Evolutionary conservation across 2,329 filamentous ascomycete species (phyloP), one percentile per base, ranked within the genome.

Genomic region (Diaporthe amygdali): DNA sequence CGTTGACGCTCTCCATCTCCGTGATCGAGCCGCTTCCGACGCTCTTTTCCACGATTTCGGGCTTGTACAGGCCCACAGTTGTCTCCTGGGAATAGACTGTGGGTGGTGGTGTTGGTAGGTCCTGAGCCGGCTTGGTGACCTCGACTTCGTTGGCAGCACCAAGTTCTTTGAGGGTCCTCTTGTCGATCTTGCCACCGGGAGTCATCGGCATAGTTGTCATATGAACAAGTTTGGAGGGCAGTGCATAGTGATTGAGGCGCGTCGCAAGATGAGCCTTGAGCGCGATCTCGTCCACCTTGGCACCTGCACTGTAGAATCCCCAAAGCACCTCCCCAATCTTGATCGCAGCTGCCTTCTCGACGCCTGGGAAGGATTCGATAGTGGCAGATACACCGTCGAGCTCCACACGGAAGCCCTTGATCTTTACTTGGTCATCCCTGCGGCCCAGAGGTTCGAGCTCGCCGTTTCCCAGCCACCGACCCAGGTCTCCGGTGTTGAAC

Each of bases 391-490:
- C 84, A 44, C 88, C 87, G 69, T 90, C 88, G 12, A 91, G 84
- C 77, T 91, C 88, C 55, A 91, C 86, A 30, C 89, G 86, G 76
- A 90, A 90, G 9, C 89, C 88, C 83, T 89, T 89, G 76, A 91
- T 84, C 78, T 91, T 91, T 71, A 91, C 86, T 76, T 91, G 89
- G 72, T 90, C 88, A 74, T 91, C 89, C n/a, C 82, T 82, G 44
- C 89, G 84, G 4, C 89, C 88, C 41, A 89, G 83, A 27, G 86
- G 88, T 52, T 88, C 83, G 46, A 91, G 81, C 32, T 82, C 84
- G 14, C 89, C 88, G 74, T 89, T 84, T 2, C 81, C 76, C 46
- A 82, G 81, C 88, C 88, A 90, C 15, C 82, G 81, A 22, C 86
- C 88, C 27, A 91, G 82, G 74, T 91, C 89, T 8, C 89, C 89